Evolutionary conservation across 2,329 filamentous ascomycete species (phyloP), one percentile per base, ranked within the genome.

Genomic region (Aspergillus oerlinghausenensis): DNA sequence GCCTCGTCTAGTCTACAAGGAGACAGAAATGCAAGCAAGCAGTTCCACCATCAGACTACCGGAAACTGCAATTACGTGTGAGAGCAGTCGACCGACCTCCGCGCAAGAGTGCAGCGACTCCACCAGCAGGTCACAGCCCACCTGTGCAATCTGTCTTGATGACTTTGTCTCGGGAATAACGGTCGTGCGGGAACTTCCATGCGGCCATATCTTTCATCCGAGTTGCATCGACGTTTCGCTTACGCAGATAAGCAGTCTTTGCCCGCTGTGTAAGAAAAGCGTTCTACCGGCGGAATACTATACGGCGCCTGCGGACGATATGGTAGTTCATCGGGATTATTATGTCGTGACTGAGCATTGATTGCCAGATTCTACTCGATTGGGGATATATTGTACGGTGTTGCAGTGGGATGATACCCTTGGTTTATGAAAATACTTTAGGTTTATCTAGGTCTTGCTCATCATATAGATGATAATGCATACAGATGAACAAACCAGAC

Each of bases 201-300:
- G 94, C 65, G 86, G 88, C 0, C 94, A 99, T 70, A 93, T 97
- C 55, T 99, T 92, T 73, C 93, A 99, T 63, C 88, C 90, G 0
- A 88, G 89, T 62, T 99, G 94, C 68, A 92, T 97, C 61, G 92
- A 97, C 68, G 83, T 87, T 23, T 96, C 94, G 66, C 79, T 97
- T 11, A 80, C 82, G 47, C 81, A 86, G 54, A 88, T 88, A 68
- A 95, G 89, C 69, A 95, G 90, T 19, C 80, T 97, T 1, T 99
- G 94, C 67, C 93, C 94, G 0, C 79, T 96, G 65, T 99, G 94
- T 79, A 97, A 96, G 72, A 84, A 87, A 59, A 89, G 84, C 51
- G 90, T 92, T 66, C 76, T 97, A 1, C 92, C 92, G 6, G 66
- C 64, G 77, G 90, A 80, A 19, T 81, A 84, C 65, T 86, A 84